Evolutionary conservation across 1,139 yeast genomes (phyloP).

Genomic region (Magnusiomyces paraingens): DNA sequence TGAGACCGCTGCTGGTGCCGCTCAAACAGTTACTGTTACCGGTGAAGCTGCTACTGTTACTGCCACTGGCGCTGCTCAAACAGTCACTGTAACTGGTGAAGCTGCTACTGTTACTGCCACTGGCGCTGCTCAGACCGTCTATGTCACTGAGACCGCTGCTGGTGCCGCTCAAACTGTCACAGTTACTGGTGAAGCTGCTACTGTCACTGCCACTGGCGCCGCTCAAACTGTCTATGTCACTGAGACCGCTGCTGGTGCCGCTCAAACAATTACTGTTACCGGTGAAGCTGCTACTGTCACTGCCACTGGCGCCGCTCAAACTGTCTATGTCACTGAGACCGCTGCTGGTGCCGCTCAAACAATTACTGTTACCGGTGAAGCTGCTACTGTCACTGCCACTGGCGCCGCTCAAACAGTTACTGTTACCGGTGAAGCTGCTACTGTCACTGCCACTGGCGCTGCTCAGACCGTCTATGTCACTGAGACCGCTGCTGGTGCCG

Average conservation of each 20-base stretch:
- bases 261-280: neutral
- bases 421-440: conserved; percentile 8
- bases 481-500: neutral
- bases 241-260: neutral
- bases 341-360: conserved; percentile 4
- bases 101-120: neutral
- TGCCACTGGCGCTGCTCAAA: neutral
- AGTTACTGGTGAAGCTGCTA: neutral
- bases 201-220: neutral
- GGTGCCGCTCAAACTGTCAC: neutral
- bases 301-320: conserved; percentile 4
- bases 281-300: neutral
- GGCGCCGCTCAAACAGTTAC: conserved; percentile 8
- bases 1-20: neutral
- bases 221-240: neutral
- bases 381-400: conserved; percentile 1
- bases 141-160: neutral
- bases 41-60: conserved; percentile 1
- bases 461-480: neutral
- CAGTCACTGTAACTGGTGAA: neutral
- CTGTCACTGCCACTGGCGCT: neutral
- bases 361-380: neutral
- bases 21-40: conserved; percentile 1
- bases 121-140: conserved; percentile 4
- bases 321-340: conserved; percentile 3